Evolutionary conservation across 495 filamentous ascomycete species (phyloP).

Genomic region (Acidiella bohemica): DNA sequence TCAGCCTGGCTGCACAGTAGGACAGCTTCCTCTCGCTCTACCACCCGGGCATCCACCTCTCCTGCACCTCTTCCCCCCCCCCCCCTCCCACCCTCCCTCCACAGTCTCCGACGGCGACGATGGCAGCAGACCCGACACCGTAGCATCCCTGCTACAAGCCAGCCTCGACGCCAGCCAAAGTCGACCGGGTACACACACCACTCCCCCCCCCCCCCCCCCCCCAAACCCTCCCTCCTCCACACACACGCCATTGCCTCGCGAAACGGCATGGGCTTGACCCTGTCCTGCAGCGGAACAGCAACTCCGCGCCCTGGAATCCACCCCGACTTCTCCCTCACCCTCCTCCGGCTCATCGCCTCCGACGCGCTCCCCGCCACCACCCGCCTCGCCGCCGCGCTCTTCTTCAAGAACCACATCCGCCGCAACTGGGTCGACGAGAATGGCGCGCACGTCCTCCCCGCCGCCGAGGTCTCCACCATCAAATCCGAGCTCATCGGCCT

Average conservation of each 20-base stretch:
- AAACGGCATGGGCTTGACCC: too few species aligned
- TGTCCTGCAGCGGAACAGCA: too few species aligned
- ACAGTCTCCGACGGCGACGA: too few species aligned
- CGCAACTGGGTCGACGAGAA: slow-evolving; percentile 73
- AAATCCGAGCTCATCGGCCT: slow-evolving; percentile 88
- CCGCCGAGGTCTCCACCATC: slow-evolving; percentile 69
- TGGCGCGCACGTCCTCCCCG: slow-evolving; percentile 72
- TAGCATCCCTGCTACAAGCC: slow-evolving; percentile 65
- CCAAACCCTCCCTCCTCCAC: slow-evolving; percentile 2
- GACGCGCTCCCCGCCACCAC: slow-evolving; percentile 54
- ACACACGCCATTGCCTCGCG: too few species aligned
- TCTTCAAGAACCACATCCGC: slow-evolving; percentile 96
- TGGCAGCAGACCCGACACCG: too few species aligned
- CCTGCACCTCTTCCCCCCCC: too few species aligned
- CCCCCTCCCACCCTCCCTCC: too few species aligned
- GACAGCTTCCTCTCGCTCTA: too few species aligned
- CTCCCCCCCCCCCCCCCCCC: background rate
- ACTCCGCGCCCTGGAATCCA: too few species aligned
- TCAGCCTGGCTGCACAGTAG: too few species aligned
- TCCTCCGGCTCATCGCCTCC: slow-evolving; percentile 77
- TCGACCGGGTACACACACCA: slow-evolving; percentile 57
- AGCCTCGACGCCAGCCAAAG: slow-evolving; percentile 75
- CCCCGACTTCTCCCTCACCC: slow-evolving; percentile 70
- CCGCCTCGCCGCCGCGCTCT: slow-evolving; percentile 79
- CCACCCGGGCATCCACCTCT: too few species aligned